phyloP scores from a whole-genome alignment of 106 monocot species.

The Iris macrosiphon region DNA sequence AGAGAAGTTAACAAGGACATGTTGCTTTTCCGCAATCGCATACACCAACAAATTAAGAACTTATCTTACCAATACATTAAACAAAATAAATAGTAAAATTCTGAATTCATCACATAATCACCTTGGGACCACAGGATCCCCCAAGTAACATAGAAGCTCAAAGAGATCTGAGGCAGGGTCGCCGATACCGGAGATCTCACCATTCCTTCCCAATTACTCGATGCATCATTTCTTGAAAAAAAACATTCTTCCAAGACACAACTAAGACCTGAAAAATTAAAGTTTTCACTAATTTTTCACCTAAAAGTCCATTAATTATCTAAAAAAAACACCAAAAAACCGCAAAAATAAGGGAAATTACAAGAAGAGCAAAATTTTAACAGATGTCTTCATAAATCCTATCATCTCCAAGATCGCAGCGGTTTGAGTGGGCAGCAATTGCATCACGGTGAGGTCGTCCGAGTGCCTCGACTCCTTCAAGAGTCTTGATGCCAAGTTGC shows the following conservation, averaged over 20 bases:
- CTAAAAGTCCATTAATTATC: conserved; percentile 56
- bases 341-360: not conserved
- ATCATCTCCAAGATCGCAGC: conserved; percentile 56
- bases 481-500: conserved; percentile 46
- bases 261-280: too few relatives aligned
- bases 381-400: too few relatives aligned
- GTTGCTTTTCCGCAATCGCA: conserved; percentile 36
- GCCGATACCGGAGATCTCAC: conserved; percentile 70
- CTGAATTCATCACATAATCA: not conserved
- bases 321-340: conserved; percentile 6
- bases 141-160: conserved; percentile 66
- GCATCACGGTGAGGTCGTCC: conserved; percentile 46
- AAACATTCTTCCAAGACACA: too few relatives aligned
- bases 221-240: too few relatives aligned
- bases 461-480: conserved; percentile 34
- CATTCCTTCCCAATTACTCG: too few relatives aligned
- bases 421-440: conserved; percentile 61
- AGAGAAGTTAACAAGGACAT: conserved; percentile 64
- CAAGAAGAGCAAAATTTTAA: too few relatives aligned
- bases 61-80: too few relatives aligned
- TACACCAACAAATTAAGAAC: not conserved
- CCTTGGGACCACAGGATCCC: conserved; percentile 43
- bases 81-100: not conserved
- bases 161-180: conserved; percentile 61
- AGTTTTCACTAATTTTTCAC: too few relatives aligned